Evolutionary conservation across 169 alveolate species (phyloP).

Genomic region (Fabrea salina): DNA sequence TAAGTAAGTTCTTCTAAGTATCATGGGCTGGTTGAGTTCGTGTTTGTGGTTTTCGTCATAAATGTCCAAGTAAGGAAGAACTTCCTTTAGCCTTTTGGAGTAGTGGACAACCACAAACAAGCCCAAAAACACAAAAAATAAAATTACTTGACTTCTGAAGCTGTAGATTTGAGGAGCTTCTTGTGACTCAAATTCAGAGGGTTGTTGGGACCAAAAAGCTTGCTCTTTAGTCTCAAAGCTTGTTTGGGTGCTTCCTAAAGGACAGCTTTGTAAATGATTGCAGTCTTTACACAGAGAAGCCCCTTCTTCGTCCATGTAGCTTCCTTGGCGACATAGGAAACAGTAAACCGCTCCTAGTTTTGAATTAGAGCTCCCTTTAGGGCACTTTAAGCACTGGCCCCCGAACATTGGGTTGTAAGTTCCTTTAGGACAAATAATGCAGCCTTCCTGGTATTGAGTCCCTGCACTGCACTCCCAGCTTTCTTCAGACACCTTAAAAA

Average conservation of each 20-base stretch:
- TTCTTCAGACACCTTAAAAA: too few species aligned
- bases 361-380: neutral
- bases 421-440: neutral
- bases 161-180: neutral
- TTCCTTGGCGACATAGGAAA: neutral
- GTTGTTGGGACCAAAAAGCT: neutral
- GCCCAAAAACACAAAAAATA: neutral
- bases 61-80: neutral
- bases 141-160: neutral
- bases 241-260: neutral
- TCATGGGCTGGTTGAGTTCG: neutral
- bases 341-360: neutral
- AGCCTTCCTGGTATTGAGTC: neutral
- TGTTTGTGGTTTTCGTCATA: neutral
- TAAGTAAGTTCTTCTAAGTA: neutral
- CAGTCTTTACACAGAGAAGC: neutral
- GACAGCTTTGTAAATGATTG: neutral
- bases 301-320: neutral
- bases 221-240: too few species aligned
- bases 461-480: conserved; percentile 16
- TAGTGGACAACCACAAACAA: neutral
- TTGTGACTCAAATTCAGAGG: neutral
- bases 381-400: neutral
- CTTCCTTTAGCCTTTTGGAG: too few species aligned
- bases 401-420: neutral